Conservation (phyloP, 2,329 filamentous ascomycete species). For the Fonsecaea multimorphosa region DNA sequence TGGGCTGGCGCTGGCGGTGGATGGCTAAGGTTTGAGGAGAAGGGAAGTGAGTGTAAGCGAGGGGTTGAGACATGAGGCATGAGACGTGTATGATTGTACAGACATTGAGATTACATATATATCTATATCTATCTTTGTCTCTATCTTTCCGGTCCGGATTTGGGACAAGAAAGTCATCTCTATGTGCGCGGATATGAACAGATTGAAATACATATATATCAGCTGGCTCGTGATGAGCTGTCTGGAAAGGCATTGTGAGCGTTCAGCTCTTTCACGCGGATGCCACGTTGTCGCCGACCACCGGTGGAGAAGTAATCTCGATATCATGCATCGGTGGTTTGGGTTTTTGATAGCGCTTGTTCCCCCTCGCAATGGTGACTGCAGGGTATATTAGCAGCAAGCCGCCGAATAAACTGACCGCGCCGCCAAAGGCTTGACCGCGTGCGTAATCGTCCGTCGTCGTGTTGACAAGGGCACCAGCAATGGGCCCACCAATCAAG, state of each 20-base stretch:
- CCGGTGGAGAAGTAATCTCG: background rate
- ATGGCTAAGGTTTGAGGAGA: slow-evolving; percentile 44
- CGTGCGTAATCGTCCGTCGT: slow-evolving; percentile 15
- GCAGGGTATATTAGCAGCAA: slow-evolving; percentile 26
- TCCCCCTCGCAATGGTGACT: slow-evolving; percentile 15
- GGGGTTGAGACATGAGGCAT: background rate
- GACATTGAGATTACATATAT: background rate
- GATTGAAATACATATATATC: background rate
- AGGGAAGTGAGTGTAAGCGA: background rate
- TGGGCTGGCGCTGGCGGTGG: slow-evolving; percentile 49
- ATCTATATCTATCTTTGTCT: background rate
- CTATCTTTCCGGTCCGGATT: background rate
- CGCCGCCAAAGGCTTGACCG: slow-evolving; percentile 19
- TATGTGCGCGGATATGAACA: background rate
- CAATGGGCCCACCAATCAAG: slow-evolving; percentile 15
- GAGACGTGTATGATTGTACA: background rate
- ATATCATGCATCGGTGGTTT: background rate
- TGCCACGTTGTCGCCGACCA: background rate
- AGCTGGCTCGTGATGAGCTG: background rate
- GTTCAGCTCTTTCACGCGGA: background rate
- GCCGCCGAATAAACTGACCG: slow-evolving; percentile 12
- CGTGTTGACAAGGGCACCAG: slow-evolving; percentile 21
- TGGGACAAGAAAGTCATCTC: background rate
- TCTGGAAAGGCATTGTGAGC: background rate
- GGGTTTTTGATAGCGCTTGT: slow-evolving; percentile 12